Evolutionary conservation across 164 flowering plant species (phyloP), one percentile per base, ranked within the genome.

Genomic region (Vitis rotundifolia): DNA sequence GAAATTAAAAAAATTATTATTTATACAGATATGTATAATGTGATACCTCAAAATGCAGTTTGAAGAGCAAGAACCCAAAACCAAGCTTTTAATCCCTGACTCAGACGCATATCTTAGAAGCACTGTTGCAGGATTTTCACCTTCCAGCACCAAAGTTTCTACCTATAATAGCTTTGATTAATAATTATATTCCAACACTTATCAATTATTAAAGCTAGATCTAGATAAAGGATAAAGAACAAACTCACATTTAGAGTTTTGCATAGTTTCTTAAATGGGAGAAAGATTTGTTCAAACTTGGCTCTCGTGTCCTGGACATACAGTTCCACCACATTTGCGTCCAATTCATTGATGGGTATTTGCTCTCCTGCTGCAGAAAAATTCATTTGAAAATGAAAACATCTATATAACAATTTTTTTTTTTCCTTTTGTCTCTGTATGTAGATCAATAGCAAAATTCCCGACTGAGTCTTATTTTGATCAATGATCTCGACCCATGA

Each of bases 141-240:
- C 93, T 69, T 89, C 93, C 63, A 94, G 75, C 61, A 94, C 69
- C 84, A 89, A 57, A 26, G 87, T 87, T 79, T 89, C 97, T 66
- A 91, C 72, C 97, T 90, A 73, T 51, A 72, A 28, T 49, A 50
- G 16, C 3, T 50, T 18, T 18, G 52, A 59, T 15, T 57, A 15
- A 15, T 57, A 57, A 13, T 5, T 9, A 57, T 14, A 16, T 0
- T 18, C 18, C 60, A 54, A 59, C 14, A 16, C 49, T n/a, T 68
- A 44, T 51, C 44, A 62, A 59, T 7, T 4, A 44, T 19, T 49
- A 15, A 26, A 60, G n/a, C 15, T 26, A 1, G 1, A 31, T 37
- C 6, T 13, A 9, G 29, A 31, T 44, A 67, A 8, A 13, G 37
- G 49, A 22, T 14, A 64, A 4, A 57, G 66, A 16, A 50, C 2